phyloP scores from a whole-genome alignment of 129 eudicot species.

The Helichrysum umbraculigerum region DNA sequence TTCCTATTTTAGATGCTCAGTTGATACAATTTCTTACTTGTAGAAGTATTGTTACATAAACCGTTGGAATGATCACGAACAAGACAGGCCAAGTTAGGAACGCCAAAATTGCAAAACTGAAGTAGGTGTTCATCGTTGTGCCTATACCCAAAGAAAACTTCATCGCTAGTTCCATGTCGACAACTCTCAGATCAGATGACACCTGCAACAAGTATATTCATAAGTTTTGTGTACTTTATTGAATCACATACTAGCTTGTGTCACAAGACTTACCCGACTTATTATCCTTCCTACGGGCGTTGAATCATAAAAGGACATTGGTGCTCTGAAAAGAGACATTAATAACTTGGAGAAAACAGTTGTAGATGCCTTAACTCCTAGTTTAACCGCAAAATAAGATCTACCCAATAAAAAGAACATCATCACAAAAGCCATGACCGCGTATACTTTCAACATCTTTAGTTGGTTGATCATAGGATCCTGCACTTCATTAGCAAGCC shows the following conservation, averaged over 20 bases:
- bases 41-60: constrained; percentile 44
- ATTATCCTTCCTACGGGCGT: constrained; percentile 89
- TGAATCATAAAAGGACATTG: constrained; percentile 78
- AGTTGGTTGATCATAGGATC: constrained; percentile 20
- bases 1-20: too few relatives aligned
- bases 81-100: constrained; percentile 61
- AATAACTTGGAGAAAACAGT: constrained; percentile 51
- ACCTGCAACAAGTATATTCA: constrained; percentile 38
- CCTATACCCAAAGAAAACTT: constrained; percentile 37
- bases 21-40: constrained; percentile 44
- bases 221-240: constrained; percentile 17
- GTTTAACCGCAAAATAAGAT: constrained; percentile 40
- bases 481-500: constrained; percentile 57
- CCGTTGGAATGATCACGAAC: constrained; percentile 49
- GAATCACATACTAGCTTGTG: background rate
- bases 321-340: constrained; percentile 62
- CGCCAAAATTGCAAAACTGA: constrained; percentile 50
- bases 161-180: constrained; percentile 63
- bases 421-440: constrained; percentile 43
- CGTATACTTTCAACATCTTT: constrained; percentile 44
- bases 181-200: constrained; percentile 61
- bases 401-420: constrained; percentile 44
- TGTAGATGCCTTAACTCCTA: constrained; percentile 48
- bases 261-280: constrained; percentile 58
- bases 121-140: constrained; percentile 44